Percentiles rank a stretch among this genome's conserved stretches.
phyloP scores from a whole-genome alignment of 169 alveolate genomes.

The Eimeria necatrix region DNA sequence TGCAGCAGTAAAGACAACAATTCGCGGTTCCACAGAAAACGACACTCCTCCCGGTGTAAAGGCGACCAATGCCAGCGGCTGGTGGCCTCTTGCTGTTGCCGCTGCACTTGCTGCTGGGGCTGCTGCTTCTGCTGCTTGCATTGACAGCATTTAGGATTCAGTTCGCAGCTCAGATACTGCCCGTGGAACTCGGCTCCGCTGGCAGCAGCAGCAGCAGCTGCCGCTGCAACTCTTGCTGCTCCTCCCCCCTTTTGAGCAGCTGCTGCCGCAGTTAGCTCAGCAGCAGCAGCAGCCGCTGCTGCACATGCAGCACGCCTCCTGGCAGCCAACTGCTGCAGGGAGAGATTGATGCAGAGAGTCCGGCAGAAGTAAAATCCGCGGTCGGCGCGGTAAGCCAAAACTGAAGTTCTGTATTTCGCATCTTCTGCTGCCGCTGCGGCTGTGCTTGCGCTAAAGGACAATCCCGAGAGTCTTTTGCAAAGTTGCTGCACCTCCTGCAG shows the following conservation, averaged over 20 bases:
- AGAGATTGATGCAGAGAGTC: background rate
- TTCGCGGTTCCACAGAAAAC: constrained; percentile 50
- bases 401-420: background rate
- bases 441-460: background rate
- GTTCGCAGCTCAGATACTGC: constrained; percentile 25
- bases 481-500: background rate
- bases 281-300: background rate
- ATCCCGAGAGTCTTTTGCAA: background rate
- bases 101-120: background rate
- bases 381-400: background rate
- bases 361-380: background rate
- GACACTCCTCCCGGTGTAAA: constrained; percentile 25
- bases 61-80: background rate
- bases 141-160: background rate
- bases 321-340: constrained; percentile 1
- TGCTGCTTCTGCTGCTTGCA: background rate
- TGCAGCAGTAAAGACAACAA: constrained; percentile 17
- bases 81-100: background rate
- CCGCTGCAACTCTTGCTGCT: background rate
- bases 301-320: background rate
- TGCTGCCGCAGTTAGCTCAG: background rate
- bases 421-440: background rate
- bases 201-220: background rate
- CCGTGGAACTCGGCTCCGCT: background rate
- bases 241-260: background rate